Evolutionary conservation across 169 alveolate species (phyloP).

Genomic region (Plasmodium gaboni): DNA sequence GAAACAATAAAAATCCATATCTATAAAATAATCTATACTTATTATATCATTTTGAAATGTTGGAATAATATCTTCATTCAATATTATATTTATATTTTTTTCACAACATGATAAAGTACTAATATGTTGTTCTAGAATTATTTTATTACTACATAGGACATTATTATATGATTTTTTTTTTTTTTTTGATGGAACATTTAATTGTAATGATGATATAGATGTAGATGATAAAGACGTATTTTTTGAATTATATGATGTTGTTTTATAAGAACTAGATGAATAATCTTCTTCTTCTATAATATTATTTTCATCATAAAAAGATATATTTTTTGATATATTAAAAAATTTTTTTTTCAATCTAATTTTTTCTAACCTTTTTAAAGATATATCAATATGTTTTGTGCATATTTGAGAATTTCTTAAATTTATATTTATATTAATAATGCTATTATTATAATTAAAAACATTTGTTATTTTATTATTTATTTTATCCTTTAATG

Average conservation of each 20-base stretch:
- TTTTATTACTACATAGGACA: conserved; percentile 1
- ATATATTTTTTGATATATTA: conserved; percentile 1
- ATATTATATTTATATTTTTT: conserved; percentile 20
- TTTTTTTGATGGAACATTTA: neutral
- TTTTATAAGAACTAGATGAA: no score
- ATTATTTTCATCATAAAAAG: conserved; percentile 19
- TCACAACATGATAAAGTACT: conserved; percentile 17
- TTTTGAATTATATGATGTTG: neutral
- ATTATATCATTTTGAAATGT: conserved; percentile 10
- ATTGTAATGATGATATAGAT: neutral
- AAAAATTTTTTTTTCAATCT: neutral
- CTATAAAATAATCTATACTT: conserved; percentile 25
- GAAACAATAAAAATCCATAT: conserved; percentile 23
- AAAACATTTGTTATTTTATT: conserved; percentile 16
- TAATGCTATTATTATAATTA: conserved; percentile 7
- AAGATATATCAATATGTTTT: conserved; percentile 15
- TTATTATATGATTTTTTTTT: neutral
- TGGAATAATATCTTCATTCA: conserved; percentile 23
- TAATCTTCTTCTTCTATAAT: conserved; percentile 1
- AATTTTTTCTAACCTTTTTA: conserved; percentile 27
- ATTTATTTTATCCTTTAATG: conserved; percentile 16
- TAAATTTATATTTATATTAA: conserved; percentile 21
- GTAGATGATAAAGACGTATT: neutral
- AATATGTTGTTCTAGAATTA: conserved; percentile 1
- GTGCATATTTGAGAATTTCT: neutral